Conservation (phyloP, 2,329 filamentous ascomycete species). For the Alternaria sp. region DNA sequence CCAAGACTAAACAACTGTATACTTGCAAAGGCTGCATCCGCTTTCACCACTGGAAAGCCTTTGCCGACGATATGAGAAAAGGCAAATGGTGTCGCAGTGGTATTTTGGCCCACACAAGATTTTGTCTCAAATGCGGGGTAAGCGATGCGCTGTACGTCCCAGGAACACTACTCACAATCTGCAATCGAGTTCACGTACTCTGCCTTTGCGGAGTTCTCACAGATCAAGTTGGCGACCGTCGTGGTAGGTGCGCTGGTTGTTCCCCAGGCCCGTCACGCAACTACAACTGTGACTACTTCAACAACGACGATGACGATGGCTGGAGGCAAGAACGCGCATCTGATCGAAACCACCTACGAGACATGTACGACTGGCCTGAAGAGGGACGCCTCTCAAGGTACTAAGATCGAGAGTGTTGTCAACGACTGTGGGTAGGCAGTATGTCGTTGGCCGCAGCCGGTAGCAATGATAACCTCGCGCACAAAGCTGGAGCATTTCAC, state of each 20-base stretch:
- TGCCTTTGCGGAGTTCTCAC: constrained; percentile 27
- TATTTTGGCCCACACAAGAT: constrained; percentile 27
- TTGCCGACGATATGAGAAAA: constrained; percentile 40
- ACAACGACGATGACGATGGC: constrained; percentile 20
- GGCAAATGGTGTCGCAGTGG: constrained; percentile 32
- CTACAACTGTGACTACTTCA: constrained; percentile 1
- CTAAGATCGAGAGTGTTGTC: background rate
- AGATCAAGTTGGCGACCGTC: constrained; percentile 17
- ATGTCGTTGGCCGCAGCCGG: background rate
- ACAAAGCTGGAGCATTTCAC: background rate
- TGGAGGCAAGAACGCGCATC: constrained; percentile 12
- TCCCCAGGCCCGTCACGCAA: constrained; percentile 9
- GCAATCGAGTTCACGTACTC: constrained; percentile 25
- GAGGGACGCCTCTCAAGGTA: constrained; percentile 7
- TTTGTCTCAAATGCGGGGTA: constrained; percentile 37
- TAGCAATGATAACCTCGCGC: background rate
- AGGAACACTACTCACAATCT: constrained; percentile 28
- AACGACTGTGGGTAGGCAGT: background rate
- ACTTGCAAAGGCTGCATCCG: constrained; percentile 29
- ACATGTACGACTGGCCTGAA: constrained; percentile 23
- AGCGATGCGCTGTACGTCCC: constrained; percentile 22
- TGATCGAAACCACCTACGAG: constrained; percentile 21
- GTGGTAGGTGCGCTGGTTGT: constrained; percentile 21
- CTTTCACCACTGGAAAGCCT: constrained; percentile 26
- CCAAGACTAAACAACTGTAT: constrained; percentile 25